Conservation (phyloP, 169 alveolate species). For the Cryptosporidium bovis region DNA sequence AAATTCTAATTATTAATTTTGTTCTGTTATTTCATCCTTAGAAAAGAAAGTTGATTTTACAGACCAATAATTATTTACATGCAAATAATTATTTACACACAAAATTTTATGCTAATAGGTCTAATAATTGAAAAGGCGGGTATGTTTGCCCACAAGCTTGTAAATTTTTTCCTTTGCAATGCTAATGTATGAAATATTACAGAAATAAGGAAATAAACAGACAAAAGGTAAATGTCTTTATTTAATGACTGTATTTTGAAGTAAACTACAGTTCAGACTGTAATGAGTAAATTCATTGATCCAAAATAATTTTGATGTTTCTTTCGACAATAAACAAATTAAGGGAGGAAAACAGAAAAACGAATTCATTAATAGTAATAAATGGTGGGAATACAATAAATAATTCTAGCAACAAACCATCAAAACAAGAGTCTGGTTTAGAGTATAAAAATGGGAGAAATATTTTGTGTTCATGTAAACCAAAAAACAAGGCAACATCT, state of each 20-base stretch:
- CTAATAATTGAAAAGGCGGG: conserved; percentile 1
- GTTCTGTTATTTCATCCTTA: too few relatives aligned
- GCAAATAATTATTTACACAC: too few relatives aligned
- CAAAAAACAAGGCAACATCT: too few relatives aligned
- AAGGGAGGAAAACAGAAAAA: conserved; percentile 41
- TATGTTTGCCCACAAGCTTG: conserved; percentile 1
- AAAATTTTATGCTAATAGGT: too few relatives aligned
- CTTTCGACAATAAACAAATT: conserved; percentile 51
- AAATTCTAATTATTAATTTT: too few relatives aligned
- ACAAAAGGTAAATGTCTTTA: neutral
- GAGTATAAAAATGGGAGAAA: too few relatives aligned
- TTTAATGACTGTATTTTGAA: too few relatives aligned
- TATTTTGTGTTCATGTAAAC: too few relatives aligned
- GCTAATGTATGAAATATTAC: neutral
- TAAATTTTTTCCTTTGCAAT: neutral
- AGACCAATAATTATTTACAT: too few relatives aligned
- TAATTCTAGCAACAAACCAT: neutral
- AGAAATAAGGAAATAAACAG: neutral
- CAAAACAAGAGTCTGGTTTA: too few relatives aligned
- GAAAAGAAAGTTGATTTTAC: too few relatives aligned
- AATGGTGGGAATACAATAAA: neutral
- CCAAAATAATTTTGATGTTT: conserved; percentile 19
- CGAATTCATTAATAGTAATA: conserved; percentile 6
- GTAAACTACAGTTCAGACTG: neutral
- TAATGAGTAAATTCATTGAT: neutral